A percentile compares a stretch with the other conserved stretches of the same genome.
Evolutionary conservation across 164 flowering plant species (phyloP).

Genomic region (Magnolia officinalis): DNA sequence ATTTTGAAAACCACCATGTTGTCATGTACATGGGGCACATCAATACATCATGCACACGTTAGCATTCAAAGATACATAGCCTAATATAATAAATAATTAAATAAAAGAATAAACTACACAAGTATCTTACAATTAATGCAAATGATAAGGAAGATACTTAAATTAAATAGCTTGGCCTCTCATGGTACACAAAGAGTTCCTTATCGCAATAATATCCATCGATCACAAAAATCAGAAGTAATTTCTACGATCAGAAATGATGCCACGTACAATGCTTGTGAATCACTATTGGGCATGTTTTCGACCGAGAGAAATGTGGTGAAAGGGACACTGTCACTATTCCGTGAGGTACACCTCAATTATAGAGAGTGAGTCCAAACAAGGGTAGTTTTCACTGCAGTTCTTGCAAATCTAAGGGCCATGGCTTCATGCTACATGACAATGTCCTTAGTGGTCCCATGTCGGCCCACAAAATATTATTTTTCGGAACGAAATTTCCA

Average conservation of each 20-base stretch:
- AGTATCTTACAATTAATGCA: too few species aligned
- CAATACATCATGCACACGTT: too few species aligned
- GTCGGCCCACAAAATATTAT: background rate
- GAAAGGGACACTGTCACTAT: slow-evolving; percentile 6
- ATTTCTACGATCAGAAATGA: background rate
- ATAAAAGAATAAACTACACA: too few species aligned
- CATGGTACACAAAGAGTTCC: background rate
- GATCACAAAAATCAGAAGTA: background rate
- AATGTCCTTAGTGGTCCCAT: slow-evolving; percentile 2
- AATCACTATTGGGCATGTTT: background rate
- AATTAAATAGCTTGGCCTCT: background rate
- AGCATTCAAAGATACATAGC: too few species aligned
- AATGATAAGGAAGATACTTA: too few species aligned
- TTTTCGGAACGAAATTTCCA: too few species aligned
- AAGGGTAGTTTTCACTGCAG: background rate
- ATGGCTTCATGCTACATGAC: background rate
- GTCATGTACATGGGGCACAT: too few species aligned
- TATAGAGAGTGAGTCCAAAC: slow-evolving; percentile 8
- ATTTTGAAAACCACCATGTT: too few species aligned
- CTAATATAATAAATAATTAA: too few species aligned
- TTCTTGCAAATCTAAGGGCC: background rate
- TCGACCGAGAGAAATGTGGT: background rate
- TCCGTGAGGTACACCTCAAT: background rate
- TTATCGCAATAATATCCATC: slow-evolving; percentile 2
- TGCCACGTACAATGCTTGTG: slow-evolving; percentile 8